Evolutionary conservation across 106 monocot genomes (phyloP).

Genomic region (Dioscorea alata): DNA sequence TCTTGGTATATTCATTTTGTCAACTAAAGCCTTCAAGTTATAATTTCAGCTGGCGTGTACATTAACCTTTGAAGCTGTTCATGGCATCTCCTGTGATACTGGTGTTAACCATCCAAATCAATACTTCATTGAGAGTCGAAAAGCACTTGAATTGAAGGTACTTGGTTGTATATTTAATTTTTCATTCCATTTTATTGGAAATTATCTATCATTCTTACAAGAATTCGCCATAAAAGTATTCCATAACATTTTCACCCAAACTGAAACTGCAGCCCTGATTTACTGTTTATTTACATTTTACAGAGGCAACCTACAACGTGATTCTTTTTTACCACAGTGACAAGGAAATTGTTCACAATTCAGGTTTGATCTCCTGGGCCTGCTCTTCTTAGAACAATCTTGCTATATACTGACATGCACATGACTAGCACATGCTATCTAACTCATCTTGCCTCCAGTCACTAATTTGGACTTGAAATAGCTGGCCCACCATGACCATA

Average conservation of each 20-base stretch:
- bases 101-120: conserved; percentile 71
- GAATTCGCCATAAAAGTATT: not conserved
- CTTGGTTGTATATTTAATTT: not conserved
- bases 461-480: not conserved
- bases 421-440: not conserved
- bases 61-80: conserved; percentile 78
- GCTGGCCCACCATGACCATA: no score
- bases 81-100: conserved; percentile 52
- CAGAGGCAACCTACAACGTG: no score
- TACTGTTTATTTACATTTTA: no score
- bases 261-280: no score
- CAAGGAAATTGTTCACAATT: not conserved
- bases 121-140: conserved; percentile 50
- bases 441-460: no score
- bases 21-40: not conserved
- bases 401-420: not conserved
- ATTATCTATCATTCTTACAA: not conserved
- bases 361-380: not conserved
- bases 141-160: conserved; percentile 34
- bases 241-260: no score
- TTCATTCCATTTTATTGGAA: not conserved
- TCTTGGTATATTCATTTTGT: not conserved
- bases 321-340: not conserved
- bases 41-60: conserved; percentile 75
- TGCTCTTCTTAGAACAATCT: not conserved